A percentile compares a stretch with the other conserved stretches of the same genome.
These are phyloP conservation scores for Dipodascopsis uninucleata DNA, from an alignment of 805 yeast genomes.

Conservation along the genomic window DNA sequence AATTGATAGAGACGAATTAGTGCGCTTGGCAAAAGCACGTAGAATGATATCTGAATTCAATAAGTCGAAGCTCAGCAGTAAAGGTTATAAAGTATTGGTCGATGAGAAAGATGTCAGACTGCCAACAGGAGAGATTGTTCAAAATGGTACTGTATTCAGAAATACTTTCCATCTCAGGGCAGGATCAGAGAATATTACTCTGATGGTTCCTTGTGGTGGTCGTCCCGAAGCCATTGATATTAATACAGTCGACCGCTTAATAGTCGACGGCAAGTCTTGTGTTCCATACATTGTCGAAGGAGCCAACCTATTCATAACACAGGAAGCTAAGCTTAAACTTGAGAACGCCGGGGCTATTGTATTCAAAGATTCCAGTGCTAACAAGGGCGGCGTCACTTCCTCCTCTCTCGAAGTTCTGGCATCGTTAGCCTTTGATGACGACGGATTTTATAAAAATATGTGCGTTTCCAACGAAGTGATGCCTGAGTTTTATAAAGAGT, in stretches of 20 bases:
- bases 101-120: conserved; percentile 76
- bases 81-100: conserved; percentile 78
- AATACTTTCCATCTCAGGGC: conserved; percentile 81
- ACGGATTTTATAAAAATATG: conserved; percentile 74
- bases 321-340: conserved; percentile 80
- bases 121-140: conserved; percentile 71
- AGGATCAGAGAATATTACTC: conserved; percentile 61
- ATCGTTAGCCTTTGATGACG: conserved; percentile 85
- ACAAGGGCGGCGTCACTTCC: conserved; percentile 98
- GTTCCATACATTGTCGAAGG: conserved; percentile 94
- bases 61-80: conserved; percentile 57
- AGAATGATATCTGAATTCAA: conserved; percentile 70
- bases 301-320: conserved; percentile 93
- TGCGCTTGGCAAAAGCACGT: conserved; percentile 73
- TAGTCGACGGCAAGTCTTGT: conserved; percentile 71
- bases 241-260: conserved; percentile 66
- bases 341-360: conserved; percentile 84
- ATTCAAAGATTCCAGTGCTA: conserved; percentile 94
- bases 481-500: conserved; percentile 75
- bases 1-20: conserved; percentile 71
- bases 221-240: conserved; percentile 95
- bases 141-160: conserved; percentile 86
- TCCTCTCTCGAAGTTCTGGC: conserved; percentile 94
- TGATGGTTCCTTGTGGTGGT: conserved; percentile 98
- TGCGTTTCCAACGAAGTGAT: conserved; percentile 54